Evolutionary conservation across 116 monocot genomes (phyloP).

Genomic region (Trichopus zeylanicus): DNA sequence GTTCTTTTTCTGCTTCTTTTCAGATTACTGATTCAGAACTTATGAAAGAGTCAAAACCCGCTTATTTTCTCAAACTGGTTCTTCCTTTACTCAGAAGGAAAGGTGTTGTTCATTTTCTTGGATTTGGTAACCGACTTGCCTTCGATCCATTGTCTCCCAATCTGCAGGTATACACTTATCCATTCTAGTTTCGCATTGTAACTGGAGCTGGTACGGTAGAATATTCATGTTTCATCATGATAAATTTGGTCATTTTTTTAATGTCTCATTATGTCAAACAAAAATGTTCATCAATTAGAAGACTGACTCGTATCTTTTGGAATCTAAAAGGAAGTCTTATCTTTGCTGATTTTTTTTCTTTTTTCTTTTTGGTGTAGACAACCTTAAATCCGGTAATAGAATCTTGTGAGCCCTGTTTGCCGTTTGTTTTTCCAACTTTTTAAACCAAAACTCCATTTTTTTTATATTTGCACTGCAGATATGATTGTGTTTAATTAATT

Average conservation of each 20-base stretch:
- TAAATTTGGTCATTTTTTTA: too few relatives aligned
- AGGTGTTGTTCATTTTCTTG: constrained; percentile 77
- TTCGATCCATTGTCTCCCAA: constrained; percentile 68
- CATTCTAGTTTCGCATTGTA: too few relatives aligned
- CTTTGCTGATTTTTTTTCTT: neutral
- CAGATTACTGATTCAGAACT: constrained; percentile 81
- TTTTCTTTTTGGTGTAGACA: constrained; percentile 6
- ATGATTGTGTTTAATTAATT: too few relatives aligned
- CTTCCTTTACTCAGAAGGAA: constrained; percentile 61
- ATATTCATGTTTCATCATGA: too few relatives aligned
- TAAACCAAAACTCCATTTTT: too few relatives aligned
- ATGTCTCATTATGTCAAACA: too few relatives aligned
- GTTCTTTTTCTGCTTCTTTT: neutral
- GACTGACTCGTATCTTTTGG: too few relatives aligned
- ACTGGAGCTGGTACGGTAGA: too few relatives aligned
- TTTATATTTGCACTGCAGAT: too few relatives aligned
- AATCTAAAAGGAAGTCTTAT: neutral
- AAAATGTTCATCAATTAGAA: too few relatives aligned
- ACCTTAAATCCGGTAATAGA: neutral
- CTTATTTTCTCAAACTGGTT: constrained; percentile 35
- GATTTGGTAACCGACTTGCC: constrained; percentile 82
- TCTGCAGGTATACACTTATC: constrained; percentile 49
- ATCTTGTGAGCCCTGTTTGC: neutral
- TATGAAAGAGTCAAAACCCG: constrained; percentile 65
- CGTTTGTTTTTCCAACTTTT: neutral